phyloP scores from a whole-genome alignment of 257 asterid species.

The Nicotiana obtusifolia region DNA sequence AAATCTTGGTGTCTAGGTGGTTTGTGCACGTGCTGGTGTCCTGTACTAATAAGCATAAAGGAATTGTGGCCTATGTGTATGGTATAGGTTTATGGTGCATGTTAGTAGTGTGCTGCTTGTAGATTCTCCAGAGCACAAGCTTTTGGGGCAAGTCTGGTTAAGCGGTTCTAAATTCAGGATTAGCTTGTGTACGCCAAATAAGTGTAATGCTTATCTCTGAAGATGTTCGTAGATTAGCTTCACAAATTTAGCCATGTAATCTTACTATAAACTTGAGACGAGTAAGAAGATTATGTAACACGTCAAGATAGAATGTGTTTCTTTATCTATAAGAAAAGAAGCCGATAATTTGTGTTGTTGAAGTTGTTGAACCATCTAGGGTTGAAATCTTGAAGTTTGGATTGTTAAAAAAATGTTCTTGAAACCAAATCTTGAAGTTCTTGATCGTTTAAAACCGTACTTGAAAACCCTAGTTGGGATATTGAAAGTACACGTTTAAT shows the following conservation, averaged over 20 bases:
- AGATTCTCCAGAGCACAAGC: constrained; percentile 68
- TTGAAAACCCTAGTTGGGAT: no score
- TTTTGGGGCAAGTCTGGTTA: constrained; percentile 43
- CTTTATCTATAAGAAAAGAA: no score
- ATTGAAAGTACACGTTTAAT: no score
- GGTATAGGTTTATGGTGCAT: constrained; percentile 37
- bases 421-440: no score
- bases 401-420: no score
- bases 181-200: constrained; percentile 41
- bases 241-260: neutral
- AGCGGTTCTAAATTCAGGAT: constrained; percentile 11
- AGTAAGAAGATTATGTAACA: neutral
- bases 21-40: constrained; percentile 2
- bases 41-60: constrained; percentile 26
- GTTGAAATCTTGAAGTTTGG: no score
- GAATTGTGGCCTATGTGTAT: constrained; percentile 27
- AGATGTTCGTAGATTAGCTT: constrained; percentile 17
- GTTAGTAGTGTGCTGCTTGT: constrained; percentile 24
- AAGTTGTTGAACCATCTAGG: no score
- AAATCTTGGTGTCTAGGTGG: constrained; percentile 59
- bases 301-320: neutral
- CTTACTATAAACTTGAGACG: neutral
- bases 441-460: no score
- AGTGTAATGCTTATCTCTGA: constrained; percentile 28
- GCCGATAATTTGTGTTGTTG: no score